These are phyloP conservation scores for Chenopodium suecicum DNA, from an alignment of 148 eudicot species.

Conservation along the genomic window DNA sequence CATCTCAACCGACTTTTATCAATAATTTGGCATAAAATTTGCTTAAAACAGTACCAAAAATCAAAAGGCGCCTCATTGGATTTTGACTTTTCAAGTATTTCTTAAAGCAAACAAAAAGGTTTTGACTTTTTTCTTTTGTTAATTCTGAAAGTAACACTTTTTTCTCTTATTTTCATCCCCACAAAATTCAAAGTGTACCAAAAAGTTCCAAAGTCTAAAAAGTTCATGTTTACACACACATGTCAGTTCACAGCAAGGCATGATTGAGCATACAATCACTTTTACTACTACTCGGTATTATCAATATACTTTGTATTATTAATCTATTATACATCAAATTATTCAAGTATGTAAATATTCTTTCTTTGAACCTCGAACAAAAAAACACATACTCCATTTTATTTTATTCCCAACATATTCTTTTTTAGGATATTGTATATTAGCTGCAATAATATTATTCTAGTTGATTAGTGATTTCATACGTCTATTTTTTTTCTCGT, in stretches of 20 bases:
- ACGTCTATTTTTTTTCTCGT: too few relatives aligned
- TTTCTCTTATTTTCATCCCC: not conserved
- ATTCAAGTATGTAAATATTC: too few relatives aligned
- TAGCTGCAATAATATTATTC: too few relatives aligned
- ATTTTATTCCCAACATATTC: too few relatives aligned
- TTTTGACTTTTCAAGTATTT: constrained; percentile 27
- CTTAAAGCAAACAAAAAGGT: constrained; percentile 17
- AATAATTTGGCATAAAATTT: constrained; percentile 7
- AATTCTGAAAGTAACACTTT: constrained; percentile 2
- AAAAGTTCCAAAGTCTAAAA: not conserved
- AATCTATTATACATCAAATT: too few relatives aligned
- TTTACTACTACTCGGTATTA: too few relatives aligned
- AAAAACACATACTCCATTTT: too few relatives aligned
- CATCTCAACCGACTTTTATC: constrained; percentile 20
- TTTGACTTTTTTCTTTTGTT: constrained; percentile 26
- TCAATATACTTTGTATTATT: too few relatives aligned
- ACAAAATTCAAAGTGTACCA: constrained; percentile 13
- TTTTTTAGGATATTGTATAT: too few relatives aligned
- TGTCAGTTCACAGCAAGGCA: constrained; percentile 7
- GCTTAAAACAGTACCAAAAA: constrained; percentile 10
- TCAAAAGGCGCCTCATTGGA: constrained; percentile 25
- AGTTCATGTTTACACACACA: constrained; percentile 11
- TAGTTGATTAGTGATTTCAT: too few relatives aligned
- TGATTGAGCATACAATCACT: too few relatives aligned
- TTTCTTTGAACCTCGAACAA: too few relatives aligned